Evolutionary conservation across 1,284 basidiomycete species (phyloP), one percentile per base, ranked within the genome.

Genomic region (Bondarzewia mesenterica): DNA sequence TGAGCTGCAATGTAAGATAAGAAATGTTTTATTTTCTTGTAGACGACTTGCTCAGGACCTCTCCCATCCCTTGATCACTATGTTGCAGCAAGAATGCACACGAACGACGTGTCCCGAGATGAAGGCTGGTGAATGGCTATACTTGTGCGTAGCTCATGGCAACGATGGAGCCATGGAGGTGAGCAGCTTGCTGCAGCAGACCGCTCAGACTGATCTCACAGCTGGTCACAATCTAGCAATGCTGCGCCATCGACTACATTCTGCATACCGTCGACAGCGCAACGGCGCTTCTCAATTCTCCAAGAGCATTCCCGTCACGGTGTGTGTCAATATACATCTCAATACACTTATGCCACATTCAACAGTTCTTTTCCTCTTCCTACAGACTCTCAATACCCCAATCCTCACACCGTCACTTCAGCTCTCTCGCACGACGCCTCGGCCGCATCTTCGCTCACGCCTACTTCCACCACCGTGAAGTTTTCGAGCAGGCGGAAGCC

Each of bases 41-140:
- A 93, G 94, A 57, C 89, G 94, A 16, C 79, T 98, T 37, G 91
- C 93, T 1, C 89, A 92, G 62, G 94, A 98, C 63, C 75, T 97
- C 16, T 88, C 90, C 0, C 85, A 91, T 55, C 91, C 93, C 1
- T 78, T 97, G 46, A 84, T 98, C 44, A 90, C 86, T 2, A 82
- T 84, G 58, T 74, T 98, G 16, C 85, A 95, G 59, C 77, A 82
- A 53, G 85, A 90, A 60, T 98, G 94, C 60, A 88, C 82, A 7
- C 80, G 88, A 36, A 67, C 76, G 45, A 80, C 86, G 7, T 98
- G 94, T 70, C 89, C 90, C 2, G 88, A 95, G 64, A 97, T 98
- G 94, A 95, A 95, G 64, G 93, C 94, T 14, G 90, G 88, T 46
- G 92, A 97, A 71, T 97, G 94, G 92, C 75, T 93, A 39, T 98